Percentiles rank a stretch among this genome's conserved stretches.
These are phyloP conservation scores for Boletus semigastroideus DNA, from an alignment of 1,284 basidiomycete genomes.

Conservation along the genomic window DNA sequence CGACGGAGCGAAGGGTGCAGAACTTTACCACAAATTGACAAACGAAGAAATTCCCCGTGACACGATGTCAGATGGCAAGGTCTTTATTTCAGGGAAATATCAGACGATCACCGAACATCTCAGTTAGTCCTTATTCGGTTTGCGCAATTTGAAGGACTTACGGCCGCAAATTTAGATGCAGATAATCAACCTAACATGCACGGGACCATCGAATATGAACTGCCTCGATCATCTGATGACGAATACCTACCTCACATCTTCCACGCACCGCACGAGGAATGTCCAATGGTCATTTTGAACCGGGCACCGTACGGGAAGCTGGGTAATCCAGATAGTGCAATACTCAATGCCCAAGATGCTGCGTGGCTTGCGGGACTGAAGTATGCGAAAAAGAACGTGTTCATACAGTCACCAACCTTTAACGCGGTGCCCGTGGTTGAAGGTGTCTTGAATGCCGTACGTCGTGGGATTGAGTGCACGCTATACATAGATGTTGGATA, in stretches of 20 bases:
- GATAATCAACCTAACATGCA: slow-evolving; percentile 37
- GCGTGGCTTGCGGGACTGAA: slow-evolving; percentile 76
- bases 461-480: slow-evolving; percentile 65
- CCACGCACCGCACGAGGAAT: slow-evolving; percentile 57
- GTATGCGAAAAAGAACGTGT: slow-evolving; percentile 67
- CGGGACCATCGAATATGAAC: slow-evolving; percentile 30
- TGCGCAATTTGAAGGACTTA: slow-evolving; percentile 8
- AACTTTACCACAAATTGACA: slow-evolving; percentile 24
- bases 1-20: slow-evolving; percentile 30
- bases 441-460: slow-evolving; percentile 64
- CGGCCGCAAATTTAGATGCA: slow-evolving; percentile 28
- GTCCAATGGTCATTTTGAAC: slow-evolving; percentile 76
- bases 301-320: slow-evolving; percentile 60
- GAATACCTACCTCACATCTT: slow-evolving; percentile 46
- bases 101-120: slow-evolving; percentile 39
- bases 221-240: slow-evolving; percentile 27
- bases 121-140: slow-evolving; percentile 18
- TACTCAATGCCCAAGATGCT: slow-evolving; percentile 66
- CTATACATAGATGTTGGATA: slow-evolving; percentile 69
- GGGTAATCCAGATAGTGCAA: slow-evolving; percentile 40
- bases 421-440: slow-evolving; percentile 71
- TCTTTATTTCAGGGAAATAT: slow-evolving; percentile 32
- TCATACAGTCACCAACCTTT: slow-evolving; percentile 78
- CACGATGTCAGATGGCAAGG: slow-evolving; percentile 6
- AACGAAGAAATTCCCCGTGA: slow-evolving; percentile 15